phyloP scores from a whole-genome alignment of 2,329 filamentous ascomycete species.

The Cordyceps cateniannulata region DNA sequence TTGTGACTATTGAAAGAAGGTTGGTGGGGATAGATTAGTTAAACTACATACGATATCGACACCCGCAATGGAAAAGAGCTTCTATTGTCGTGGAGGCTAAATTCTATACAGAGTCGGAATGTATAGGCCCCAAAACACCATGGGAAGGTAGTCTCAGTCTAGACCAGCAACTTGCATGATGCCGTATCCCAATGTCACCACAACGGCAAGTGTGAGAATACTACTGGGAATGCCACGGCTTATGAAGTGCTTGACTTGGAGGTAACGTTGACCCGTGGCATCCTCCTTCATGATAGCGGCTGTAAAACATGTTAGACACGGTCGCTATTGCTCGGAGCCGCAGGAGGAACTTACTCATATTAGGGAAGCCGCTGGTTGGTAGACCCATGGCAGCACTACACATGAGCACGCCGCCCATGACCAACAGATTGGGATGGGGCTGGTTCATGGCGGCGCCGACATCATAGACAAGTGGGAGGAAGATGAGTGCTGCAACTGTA shows the following conservation, averaged over 20 bases:
- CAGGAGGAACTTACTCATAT: constrained; percentile 78
- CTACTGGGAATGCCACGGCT: constrained; percentile 86
- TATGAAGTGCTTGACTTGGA: constrained; percentile 90
- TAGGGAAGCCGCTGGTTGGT: constrained; percentile 93
- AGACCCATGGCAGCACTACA: constrained; percentile 94
- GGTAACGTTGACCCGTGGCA: constrained; percentile 82
- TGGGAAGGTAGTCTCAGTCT: constrained; percentile 23
- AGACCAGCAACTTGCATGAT: constrained; percentile 74
- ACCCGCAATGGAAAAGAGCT: too few relatives aligned
- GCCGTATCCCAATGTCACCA: constrained; percentile 84
- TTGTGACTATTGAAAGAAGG: too few relatives aligned
- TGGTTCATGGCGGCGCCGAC: constrained; percentile 81
- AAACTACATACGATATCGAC: too few relatives aligned
- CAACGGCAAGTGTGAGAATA: constrained; percentile 71
- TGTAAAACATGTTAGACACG: constrained; percentile 30
- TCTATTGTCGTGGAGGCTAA: too few relatives aligned
- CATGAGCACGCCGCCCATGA: constrained; percentile 95
- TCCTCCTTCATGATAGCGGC: constrained; percentile 99
- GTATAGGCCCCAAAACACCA: too few relatives aligned
- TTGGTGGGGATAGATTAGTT: too few relatives aligned
- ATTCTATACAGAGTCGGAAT: too few relatives aligned
- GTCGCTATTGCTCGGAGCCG: not conserved
- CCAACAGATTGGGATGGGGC: constrained; percentile 87
- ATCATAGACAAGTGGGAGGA: constrained; percentile 81
- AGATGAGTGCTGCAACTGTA: constrained; percentile 91